Evolutionary conservation across 2,329 filamentous ascomycete species (phyloP).

Genomic region (Monilinia fructigena): DNA sequence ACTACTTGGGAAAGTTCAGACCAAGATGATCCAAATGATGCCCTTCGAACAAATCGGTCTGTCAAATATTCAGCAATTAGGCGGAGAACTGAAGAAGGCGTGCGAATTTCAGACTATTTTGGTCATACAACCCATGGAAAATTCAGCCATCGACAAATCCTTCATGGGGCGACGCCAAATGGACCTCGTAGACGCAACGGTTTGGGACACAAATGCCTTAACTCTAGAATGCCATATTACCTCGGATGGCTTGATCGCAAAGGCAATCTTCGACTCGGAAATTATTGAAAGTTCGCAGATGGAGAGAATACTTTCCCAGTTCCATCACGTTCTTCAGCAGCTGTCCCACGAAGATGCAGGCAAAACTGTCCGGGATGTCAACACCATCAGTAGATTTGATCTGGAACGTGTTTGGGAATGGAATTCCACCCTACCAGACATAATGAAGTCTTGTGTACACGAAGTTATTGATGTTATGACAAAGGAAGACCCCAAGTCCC

Average conservation of each 20-base stretch:
- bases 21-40: slow-evolving; percentile 37
- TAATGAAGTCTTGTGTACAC: slow-evolving; percentile 30
- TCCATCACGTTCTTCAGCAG: slow-evolving; percentile 7
- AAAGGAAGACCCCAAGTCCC: slow-evolving; percentile 24
- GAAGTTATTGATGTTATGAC: slow-evolving; percentile 26
- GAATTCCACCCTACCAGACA: slow-evolving; percentile 26
- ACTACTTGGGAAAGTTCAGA: slow-evolving; percentile 10
- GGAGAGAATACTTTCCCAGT: slow-evolving; percentile 15
- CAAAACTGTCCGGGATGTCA: slow-evolving; percentile 2
- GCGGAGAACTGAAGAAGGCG: slow-evolving; percentile 23
- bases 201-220: slow-evolving; percentile 12
- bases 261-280: slow-evolving; percentile 16
- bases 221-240: slow-evolving; percentile 13
- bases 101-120: slow-evolving; percentile 32
- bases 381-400: slow-evolving; percentile 22
- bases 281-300: neutral
- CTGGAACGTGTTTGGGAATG: slow-evolving; percentile 22
- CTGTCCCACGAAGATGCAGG: neutral
- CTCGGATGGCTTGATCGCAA: neutral
- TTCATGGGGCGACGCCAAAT: slow-evolving; percentile 7
- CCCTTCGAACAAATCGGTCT: slow-evolving; percentile 49
- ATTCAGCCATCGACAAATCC: neutral
- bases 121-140: slow-evolving; percentile 28
- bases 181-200: slow-evolving; percentile 1
- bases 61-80: slow-evolving; percentile 29